Evolutionary conservation across 805 yeast genomes (phyloP).

Genomic region (Barnettozyma sp.): DNA sequence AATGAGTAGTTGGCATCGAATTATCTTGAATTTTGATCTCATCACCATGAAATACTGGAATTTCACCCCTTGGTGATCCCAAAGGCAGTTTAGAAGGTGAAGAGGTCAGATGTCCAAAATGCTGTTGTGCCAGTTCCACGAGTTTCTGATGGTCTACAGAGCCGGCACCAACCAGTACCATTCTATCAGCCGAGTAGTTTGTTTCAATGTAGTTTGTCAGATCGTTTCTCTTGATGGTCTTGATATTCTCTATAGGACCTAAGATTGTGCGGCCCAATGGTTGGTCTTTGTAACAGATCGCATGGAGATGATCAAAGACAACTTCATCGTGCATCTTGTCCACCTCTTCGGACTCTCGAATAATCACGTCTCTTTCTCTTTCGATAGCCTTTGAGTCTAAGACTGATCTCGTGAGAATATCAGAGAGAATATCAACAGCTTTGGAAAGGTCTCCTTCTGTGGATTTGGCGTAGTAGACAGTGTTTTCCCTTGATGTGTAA

Average conservation of each 20-base stretch:
- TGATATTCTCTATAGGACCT: slow-evolving; percentile 88
- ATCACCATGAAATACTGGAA: slow-evolving; percentile 79
- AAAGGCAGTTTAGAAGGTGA: slow-evolving; percentile 56
- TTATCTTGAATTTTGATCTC: slow-evolving; percentile 81
- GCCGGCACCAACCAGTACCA: slow-evolving; percentile 98
- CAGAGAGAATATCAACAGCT: slow-evolving; percentile 83
- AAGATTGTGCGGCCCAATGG: slow-evolving; percentile 94
- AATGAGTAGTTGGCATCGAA: slow-evolving; percentile 80
- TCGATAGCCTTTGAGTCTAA: slow-evolving; percentile 82
- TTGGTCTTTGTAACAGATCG: slow-evolving; percentile 83
- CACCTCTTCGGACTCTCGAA: slow-evolving; percentile 95
- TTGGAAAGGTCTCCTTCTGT: slow-evolving; percentile 72
- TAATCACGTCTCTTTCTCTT: slow-evolving; percentile 92
- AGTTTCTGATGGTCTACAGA: slow-evolving; percentile 83
- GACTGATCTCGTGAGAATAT: slow-evolving; percentile 79
- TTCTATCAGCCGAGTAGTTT: slow-evolving; percentile 92
- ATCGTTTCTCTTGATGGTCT: slow-evolving; percentile 69
- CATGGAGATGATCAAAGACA: slow-evolving; percentile 93
- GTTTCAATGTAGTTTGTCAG: slow-evolving; percentile 70
- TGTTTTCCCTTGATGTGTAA: slow-evolving; percentile 96
- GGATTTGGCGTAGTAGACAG: slow-evolving; percentile 93
- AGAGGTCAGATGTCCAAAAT: slow-evolving; percentile 60
- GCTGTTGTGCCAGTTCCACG: slow-evolving; percentile 65
- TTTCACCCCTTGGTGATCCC: slow-evolving; percentile 55
- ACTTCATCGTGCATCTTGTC: slow-evolving; percentile 98